A percentile compares a stretch with the other conserved stretches of the same genome.
These are phyloP conservation scores for Macrotyloma uniflorum DNA, from an alignment of 306 rosid genomes.

Conservation along the genomic window DNA sequence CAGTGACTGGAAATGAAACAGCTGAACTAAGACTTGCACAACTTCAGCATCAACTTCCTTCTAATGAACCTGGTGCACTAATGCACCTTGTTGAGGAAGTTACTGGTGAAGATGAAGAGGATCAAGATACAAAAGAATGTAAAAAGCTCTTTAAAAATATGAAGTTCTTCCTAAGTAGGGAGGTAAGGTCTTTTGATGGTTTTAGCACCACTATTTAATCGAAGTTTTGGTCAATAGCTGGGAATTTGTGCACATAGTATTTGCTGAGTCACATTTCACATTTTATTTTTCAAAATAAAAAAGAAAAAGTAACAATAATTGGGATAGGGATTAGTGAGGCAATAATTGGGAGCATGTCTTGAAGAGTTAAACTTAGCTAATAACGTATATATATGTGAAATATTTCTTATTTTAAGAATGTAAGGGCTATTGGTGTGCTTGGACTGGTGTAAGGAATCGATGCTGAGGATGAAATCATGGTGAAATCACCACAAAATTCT, in stretches of 20 bases:
- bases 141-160: constrained; percentile 72
- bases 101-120: constrained; percentile 65
- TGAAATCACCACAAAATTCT: too few species aligned
- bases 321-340: not conserved
- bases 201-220: not conserved
- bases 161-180: constrained; percentile 90
- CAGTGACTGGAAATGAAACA: constrained; percentile 46
- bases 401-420: too few species aligned
- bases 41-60: constrained; percentile 93
- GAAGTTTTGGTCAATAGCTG: not conserved
- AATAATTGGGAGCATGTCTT: not conserved
- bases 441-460: too few species aligned
- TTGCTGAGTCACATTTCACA: constrained; percentile 3
- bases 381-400: too few species aligned
- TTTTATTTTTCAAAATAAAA: not conserved
- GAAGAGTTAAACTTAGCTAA: not conserved
- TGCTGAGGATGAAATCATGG: too few species aligned
- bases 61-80: constrained; percentile 82
- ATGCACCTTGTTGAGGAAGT: constrained; percentile 79
- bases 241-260: not conserved
- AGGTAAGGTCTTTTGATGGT: constrained; percentile 53
- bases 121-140: constrained; percentile 72
- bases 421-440: too few species aligned
- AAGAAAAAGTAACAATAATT: not conserved
- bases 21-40: constrained; percentile 89